Evolutionary conservation across 257 asterid species (phyloP).

Genomic region (Ligustrum vulgare): DNA sequence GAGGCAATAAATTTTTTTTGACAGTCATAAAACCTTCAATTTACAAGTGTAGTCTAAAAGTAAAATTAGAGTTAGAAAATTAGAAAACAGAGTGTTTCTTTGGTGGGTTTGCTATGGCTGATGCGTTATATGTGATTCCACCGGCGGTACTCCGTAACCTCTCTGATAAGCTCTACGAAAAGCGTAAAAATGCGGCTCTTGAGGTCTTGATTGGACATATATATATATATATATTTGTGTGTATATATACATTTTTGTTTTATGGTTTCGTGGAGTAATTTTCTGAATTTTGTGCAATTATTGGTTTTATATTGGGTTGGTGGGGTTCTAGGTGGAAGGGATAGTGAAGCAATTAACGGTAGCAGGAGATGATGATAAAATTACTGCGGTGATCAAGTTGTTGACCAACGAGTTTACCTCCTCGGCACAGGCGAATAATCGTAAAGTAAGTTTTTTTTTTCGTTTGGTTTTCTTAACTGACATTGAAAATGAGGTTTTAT

Average conservation of each 20-base stretch:
- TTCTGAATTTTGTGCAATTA: not conserved
- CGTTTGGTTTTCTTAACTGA: not conserved
- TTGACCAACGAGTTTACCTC: conserved; percentile 70
- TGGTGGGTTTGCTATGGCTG: conserved; percentile 74
- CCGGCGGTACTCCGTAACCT: conserved; percentile 92
- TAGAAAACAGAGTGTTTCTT: conserved; percentile 21
- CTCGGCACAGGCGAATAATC: conserved; percentile 92
- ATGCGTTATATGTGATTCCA: conserved; percentile 65
- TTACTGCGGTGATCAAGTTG: conserved; percentile 77
- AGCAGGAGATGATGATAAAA: conserved; percentile 78
- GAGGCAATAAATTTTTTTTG: too few relatives aligned
- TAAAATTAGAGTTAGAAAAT: conserved; percentile 28
- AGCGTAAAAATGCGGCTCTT: conserved; percentile 97
- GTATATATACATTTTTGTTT: not conserved
- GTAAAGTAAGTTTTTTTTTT: conserved; percentile 52
- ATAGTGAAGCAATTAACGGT: conserved; percentile 77
- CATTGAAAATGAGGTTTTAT: not conserved
- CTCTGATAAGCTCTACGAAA: conserved; percentile 94
- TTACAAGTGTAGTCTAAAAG: conserved; percentile 6
- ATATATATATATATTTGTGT: not conserved
- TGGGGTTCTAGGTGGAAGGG: conserved; percentile 89
- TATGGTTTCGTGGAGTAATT: not conserved
- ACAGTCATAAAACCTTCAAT: conserved; percentile 7
- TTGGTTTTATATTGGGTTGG: conserved; percentile 20
- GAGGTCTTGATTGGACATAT: conserved; percentile 54